Evolutionary conservation across 345 rosid genomes (phyloP), one percentile per base, ranked within the genome.

Genomic region (Citrus mangshanensis): DNA sequence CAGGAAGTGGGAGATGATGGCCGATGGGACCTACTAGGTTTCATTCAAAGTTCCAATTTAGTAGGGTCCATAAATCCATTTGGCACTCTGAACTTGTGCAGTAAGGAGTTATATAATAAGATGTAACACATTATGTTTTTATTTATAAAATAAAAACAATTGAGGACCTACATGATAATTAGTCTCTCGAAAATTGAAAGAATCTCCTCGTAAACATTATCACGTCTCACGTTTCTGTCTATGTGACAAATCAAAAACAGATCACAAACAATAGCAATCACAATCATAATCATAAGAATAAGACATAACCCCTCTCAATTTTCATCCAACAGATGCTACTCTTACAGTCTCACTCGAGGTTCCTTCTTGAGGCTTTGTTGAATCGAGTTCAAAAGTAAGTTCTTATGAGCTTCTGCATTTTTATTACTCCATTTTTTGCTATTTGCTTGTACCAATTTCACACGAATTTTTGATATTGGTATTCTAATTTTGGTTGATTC

Each of bases 261-360:
- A 54, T 54, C 58, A 54, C 58, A 54, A 54, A 18, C 22, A 46
- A 12, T 12, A 46, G 1, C 51, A 13, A 46, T 54, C 58, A 54
- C 22, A 54, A 54, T 54, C 58, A 18, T 54, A 54, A 54, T 54
- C 58, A 54, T 54, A 54, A 16, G 6, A 14, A 21, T 51, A 16
- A 18, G 21, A 4, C 58, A 5, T 18, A 51, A 5, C 8, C 22
- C 22, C 5, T 18, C 22, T 18, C 58, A 54, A 54, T 54, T 54
- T 18, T 54, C 7, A 54, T 16, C 22, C 7, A 0, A 5, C 90
- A 75, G 77, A 95, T 95, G 99, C 92, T 94, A 78, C 88, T 95
- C 49, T 86, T 95, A 80, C 95, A 93, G 79, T 84, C 99, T 38
- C 97, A 92, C 81, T 96, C 99, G 79, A 88, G 95, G 85, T 94